Evolutionary conservation across 495 filamentous ascomycete species (phyloP).

Genomic region (Schizothecium vesticola): DNA sequence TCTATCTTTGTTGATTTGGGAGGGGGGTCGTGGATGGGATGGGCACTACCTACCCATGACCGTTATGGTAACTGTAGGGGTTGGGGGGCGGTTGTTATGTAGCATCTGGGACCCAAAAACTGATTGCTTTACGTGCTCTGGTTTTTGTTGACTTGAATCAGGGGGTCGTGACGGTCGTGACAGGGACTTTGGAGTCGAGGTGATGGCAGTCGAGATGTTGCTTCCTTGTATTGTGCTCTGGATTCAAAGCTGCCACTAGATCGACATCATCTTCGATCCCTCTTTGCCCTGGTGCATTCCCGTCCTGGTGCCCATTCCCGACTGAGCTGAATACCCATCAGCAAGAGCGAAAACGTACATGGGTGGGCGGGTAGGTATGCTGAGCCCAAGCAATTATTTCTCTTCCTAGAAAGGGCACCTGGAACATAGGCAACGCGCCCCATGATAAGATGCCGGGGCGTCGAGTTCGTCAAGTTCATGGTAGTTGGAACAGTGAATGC

Average conservation of each 20-base stretch:
- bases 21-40: background rate
- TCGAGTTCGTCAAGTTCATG: background rate
- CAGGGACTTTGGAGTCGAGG: background rate
- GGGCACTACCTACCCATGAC: background rate
- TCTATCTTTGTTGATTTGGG: background rate
- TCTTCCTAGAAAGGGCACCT: too few species aligned
- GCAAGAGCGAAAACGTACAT: too few species aligned
- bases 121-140: background rate
- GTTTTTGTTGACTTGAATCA: background rate
- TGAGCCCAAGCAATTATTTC: too few species aligned
- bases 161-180: background rate
- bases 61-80: background rate
- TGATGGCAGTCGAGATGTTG: background rate
- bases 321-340: background rate
- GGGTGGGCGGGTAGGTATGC: too few species aligned
- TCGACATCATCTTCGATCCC: background rate
- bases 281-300: accelerated
- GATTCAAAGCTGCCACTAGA: background rate
- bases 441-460: background rate
- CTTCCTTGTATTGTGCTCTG: background rate
- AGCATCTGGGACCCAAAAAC: background rate
- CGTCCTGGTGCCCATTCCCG: background rate
- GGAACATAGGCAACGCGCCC: too few species aligned
- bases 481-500: background rate
- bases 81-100: background rate